Evolutionary conservation across 139 green algal genomes (phyloP).

Genomic region (Chlamydomonas sphaeroides): DNA sequence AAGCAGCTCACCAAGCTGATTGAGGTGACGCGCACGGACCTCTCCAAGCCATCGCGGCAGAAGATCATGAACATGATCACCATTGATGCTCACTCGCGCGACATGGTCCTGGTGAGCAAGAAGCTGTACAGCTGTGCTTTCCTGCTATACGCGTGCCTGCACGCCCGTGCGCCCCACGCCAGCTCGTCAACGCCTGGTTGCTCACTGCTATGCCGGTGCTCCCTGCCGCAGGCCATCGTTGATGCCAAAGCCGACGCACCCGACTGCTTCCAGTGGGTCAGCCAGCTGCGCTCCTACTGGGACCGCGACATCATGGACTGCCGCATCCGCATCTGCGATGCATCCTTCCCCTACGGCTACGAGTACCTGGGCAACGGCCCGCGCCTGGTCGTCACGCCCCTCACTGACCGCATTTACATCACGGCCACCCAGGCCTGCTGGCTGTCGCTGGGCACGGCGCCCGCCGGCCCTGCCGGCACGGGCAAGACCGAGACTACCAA

Average conservation of each 20-base stretch:
- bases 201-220: no score
- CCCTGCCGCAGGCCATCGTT: constrained; percentile 46
- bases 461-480: constrained; percentile 78
- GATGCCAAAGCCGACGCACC: constrained; percentile 57
- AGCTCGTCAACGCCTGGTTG: no score
- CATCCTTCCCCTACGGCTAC: constrained; percentile 85
- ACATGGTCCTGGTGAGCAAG: constrained; percentile 71
- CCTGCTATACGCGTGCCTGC: no score
- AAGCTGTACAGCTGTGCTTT: no score
- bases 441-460: constrained; percentile 82
- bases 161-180: no score
- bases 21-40: constrained; percentile 76
- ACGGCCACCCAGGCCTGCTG: constrained; percentile 87
- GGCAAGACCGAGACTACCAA: constrained; percentile 91
- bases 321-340: constrained; percentile 83
- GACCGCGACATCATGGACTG: constrained; percentile 72
- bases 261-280: constrained; percentile 84
- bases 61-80: constrained; percentile 91
- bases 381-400: constrained; percentile 83
- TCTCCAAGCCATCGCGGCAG: constrained; percentile 71
- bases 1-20: constrained; percentile 88
- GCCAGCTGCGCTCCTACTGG: constrained; percentile 86
- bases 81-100: constrained; percentile 85
- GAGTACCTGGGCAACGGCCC: constrained; percentile 88
- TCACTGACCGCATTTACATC: constrained; percentile 90